Percentiles rank a stretch among this genome's conserved stretches.
These are phyloP conservation scores for Priceomyces medius DNA, from an alignment of 805 yeast genomes.

Conservation along the genomic window DNA sequence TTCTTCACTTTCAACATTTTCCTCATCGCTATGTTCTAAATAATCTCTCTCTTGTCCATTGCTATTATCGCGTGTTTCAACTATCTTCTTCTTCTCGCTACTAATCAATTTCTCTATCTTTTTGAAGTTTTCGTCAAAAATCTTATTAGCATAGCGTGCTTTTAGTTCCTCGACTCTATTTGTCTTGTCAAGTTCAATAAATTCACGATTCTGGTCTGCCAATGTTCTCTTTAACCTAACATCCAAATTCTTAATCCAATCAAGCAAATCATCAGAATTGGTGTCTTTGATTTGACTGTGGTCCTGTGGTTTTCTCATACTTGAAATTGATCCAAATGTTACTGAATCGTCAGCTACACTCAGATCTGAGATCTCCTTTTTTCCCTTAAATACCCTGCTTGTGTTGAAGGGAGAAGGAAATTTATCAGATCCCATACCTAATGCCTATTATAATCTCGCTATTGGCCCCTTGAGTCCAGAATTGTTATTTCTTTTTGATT, in stretches of 20 bases:
- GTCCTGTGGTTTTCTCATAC: not conserved
- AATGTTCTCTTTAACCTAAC: constrained; percentile 18
- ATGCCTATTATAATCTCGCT: too few relatives aligned
- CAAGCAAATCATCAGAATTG: constrained; percentile 20
- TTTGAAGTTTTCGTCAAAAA: constrained; percentile 26
- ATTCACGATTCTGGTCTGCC: constrained; percentile 17
- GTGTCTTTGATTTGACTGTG: not conserved
- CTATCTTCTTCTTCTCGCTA: constrained; percentile 33
- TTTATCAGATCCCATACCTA: constrained; percentile 7
- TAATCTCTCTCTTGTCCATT: constrained; percentile 43
- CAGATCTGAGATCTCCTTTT: not conserved
- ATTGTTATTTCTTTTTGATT: not conserved
- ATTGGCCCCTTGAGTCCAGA: too few relatives aligned
- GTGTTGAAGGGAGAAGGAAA: constrained; percentile 22
- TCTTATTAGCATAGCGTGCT: constrained; percentile 18
- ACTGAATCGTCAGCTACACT: not conserved
- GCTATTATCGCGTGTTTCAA: constrained; percentile 45
- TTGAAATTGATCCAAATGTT: not conserved
- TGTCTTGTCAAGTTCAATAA: constrained; percentile 12
- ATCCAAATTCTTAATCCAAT: constrained; percentile 32
- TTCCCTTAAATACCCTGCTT: not conserved
- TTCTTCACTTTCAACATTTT: constrained; percentile 32
- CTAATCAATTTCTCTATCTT: constrained; percentile 17
- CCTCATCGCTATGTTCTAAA: too few relatives aligned
- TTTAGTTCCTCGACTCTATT: constrained; percentile 19